phyloP scores from a whole-genome alignment of 257 asterid species.

The Apocynum venetum region DNA sequence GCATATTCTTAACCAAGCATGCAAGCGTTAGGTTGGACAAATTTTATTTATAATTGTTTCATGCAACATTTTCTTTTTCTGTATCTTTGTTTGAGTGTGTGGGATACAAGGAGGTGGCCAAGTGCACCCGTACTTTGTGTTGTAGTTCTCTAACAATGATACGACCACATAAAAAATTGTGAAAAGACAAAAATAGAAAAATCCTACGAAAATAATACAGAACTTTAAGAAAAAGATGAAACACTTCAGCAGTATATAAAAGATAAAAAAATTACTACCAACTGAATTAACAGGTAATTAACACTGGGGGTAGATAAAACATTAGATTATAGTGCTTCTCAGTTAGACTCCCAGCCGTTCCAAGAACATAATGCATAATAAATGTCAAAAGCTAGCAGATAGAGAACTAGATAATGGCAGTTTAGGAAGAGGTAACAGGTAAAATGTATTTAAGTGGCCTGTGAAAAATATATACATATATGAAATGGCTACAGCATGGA shows the following conservation, averaged over 20 bases:
- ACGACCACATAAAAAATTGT: not conserved
- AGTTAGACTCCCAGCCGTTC: not conserved
- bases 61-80: not conserved
- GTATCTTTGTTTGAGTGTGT: not conserved
- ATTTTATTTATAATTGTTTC: not conserved
- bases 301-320: not conserved
- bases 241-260: not conserved
- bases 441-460: not conserved
- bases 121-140: not conserved
- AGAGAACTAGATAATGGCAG: not conserved
- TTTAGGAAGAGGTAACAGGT: not conserved
- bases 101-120: not conserved
- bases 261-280: not conserved
- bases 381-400: not conserved
- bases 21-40: not conserved
- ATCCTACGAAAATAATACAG: not conserved
- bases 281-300: not conserved
- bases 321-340: not conserved
- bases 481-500: not conserved
- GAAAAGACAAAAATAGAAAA: not conserved
- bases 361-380: not conserved
- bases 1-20: not conserved
- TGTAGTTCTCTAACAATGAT: not conserved
- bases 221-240: not conserved
- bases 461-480: not conserved